Base-by-base conservation (phyloP, 495 filamentous ascomycete species). In the Daldinia decipiens region DNA sequence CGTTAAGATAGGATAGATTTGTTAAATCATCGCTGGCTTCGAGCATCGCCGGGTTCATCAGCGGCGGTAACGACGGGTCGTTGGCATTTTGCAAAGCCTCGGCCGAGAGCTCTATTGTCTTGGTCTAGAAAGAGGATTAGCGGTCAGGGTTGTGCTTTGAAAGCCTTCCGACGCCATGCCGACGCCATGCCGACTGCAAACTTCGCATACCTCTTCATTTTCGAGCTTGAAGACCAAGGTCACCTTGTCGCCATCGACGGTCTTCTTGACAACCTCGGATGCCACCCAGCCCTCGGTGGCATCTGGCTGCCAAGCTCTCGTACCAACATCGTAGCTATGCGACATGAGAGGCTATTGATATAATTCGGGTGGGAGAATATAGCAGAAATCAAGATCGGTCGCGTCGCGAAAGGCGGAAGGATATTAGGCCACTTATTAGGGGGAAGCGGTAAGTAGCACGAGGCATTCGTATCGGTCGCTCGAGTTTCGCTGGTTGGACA, bases 1-100 rank as follows among this genome's bases (percentile, higher is more conserved):
- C 95, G 81, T 99, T 99, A 66, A 99, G 82, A 85, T 99, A 93
- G 73, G 95, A 99, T 58, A 99, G 81, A 80, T 97, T 98, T 32
- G 95, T 99, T 74, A 99, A 84, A 80, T 99, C 95, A 82, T 99
- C 95, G 79, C 94, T 97, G 68, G 95, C 95, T 87, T 99, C 95
- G 47, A 99, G 90, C 88, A 99, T 95, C 27, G 95, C 87, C 55
- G 95, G 95, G 77, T 99, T 99, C 95, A 98, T 98, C 72, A 98
- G 81, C 43, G 95, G 95, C 9, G 95, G 95, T 50, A 98, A 84
- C 70, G 90, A 88, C 72, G 88, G 87, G 78, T 93, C 90, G 60
- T 79, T 84, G 67, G 83, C 81, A 59, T 83, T 82, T 80, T 93
- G 89, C 67, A 99, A 83, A 70, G 88, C 93, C 73, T 89, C 88